Evolutionary conservation across 805 yeast genomes (phyloP).

Genomic region (Saccharomyces eubayanus): DNA sequence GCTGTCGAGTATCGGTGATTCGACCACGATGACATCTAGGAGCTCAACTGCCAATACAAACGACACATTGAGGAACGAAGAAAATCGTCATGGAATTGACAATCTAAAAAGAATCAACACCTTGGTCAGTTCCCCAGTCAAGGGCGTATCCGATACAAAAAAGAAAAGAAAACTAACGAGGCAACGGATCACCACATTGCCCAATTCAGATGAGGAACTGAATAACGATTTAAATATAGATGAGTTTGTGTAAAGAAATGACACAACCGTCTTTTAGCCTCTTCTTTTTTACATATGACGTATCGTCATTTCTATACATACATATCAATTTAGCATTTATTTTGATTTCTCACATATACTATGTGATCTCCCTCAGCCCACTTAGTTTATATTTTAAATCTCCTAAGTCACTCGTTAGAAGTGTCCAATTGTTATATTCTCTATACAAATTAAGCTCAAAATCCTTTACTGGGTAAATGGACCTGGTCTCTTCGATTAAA

Average conservation of each 20-base stretch:
- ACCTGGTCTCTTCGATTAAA: constrained; percentile 55
- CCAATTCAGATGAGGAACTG: not conserved
- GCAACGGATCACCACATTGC: not conserved
- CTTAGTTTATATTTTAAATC: constrained; percentile 75
- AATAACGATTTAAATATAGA: not conserved
- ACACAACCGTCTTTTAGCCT: not conserved
- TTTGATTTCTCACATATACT: not conserved
- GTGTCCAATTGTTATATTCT: constrained; percentile 81
- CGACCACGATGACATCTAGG: not conserved
- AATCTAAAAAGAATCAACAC: not conserved
- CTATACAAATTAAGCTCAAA: constrained; percentile 50
- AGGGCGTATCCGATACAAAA: not conserved
- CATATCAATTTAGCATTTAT: not conserved
- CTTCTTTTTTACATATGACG: no score
- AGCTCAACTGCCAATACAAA: not conserved
- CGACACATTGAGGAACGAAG: not conserved
- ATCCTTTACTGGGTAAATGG: constrained; percentile 48
- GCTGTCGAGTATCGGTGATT: not conserved
- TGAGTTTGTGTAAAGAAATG: not conserved
- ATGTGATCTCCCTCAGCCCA: constrained; percentile 36
- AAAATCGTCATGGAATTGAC: not conserved
- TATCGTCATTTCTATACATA: not conserved
- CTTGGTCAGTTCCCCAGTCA: not conserved
- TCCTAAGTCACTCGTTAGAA: constrained; percentile 70
- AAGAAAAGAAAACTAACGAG: constrained; percentile 10